Percentiles rank a stretch among this genome's conserved stretches.
phyloP scores from a whole-genome alignment of 2,329 filamentous ascomycete species.

The Cladosporium sphaerospermum region DNA sequence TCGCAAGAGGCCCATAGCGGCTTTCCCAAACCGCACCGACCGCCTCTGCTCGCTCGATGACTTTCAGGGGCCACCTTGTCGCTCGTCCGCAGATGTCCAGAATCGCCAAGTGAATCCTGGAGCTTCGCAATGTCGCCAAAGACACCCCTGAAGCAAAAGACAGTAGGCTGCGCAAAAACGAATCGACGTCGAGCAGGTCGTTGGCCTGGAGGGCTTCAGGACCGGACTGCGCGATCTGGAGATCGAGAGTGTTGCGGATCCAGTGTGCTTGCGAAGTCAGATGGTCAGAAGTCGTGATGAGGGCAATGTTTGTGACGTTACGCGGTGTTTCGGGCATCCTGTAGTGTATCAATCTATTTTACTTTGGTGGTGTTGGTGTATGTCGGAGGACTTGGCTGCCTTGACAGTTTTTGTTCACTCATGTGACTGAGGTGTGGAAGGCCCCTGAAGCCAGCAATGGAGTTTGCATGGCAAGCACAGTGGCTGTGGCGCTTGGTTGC shows the following conservation, averaged over 20 bases:
- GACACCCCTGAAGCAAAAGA: constrained; percentile 22
- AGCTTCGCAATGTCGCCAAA: constrained; percentile 34
- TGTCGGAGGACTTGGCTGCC: too few species aligned
- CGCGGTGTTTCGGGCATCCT: neutral
- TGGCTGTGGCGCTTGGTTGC: too few species aligned
- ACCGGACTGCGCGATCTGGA: constrained; percentile 40
- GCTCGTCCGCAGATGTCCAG: constrained; percentile 38
- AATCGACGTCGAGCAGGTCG: constrained; percentile 25
- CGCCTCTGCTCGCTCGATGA: constrained; percentile 41
- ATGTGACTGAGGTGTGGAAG: too few species aligned
- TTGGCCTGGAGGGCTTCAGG: constrained; percentile 37
- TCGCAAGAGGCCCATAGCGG: neutral
- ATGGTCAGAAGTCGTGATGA: neutral
- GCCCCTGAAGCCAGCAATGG: too few species aligned
- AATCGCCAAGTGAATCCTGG: constrained; percentile 43
- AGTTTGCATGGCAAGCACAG: too few species aligned
- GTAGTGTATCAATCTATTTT: neutral
- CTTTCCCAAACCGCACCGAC: constrained; percentile 35
- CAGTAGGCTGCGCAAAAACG: constrained; percentile 13
- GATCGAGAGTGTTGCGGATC: constrained; percentile 45
- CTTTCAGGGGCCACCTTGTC: constrained; percentile 41
- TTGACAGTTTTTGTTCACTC: too few species aligned
- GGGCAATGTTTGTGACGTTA: constrained; percentile 1
- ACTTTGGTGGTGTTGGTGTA: too few species aligned
- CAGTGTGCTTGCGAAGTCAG: constrained; percentile 22